A percentile compares a stretch with the other conserved stretches of the same genome.
Evolutionary conservation across 176 grass and related monocot species (phyloP).

Genomic region (Neostapfia colusana): DNA sequence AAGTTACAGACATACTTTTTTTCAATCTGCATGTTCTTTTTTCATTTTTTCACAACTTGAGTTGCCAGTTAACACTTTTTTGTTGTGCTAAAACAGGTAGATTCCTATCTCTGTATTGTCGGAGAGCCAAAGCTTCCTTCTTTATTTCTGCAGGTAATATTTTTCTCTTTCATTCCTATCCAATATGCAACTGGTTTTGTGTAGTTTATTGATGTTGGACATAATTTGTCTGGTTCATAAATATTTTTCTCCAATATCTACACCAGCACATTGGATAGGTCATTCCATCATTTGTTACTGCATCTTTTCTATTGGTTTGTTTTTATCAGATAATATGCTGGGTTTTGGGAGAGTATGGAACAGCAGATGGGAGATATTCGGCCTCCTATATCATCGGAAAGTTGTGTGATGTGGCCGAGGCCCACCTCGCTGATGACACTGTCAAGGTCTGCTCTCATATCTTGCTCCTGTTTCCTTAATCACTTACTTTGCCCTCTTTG

Average conservation of each 20-base stretch:
- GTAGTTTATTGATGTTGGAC: slow-evolving; percentile 4
- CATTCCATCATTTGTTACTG: not conserved
- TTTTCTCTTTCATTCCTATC: slow-evolving; percentile 30
- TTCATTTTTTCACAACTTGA: not conserved
- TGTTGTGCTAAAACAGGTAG: slow-evolving; percentile 61
- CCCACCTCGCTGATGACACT: slow-evolving; percentile 87
- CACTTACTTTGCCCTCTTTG: slow-evolving; percentile 17
- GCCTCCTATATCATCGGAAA: slow-evolving; percentile 92
- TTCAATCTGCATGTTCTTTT: not conserved
- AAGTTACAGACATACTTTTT: not conserved
- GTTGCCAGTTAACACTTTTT: slow-evolving; percentile 7
- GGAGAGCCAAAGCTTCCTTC: slow-evolving; percentile 99
- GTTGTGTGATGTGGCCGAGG: slow-evolving; percentile 93
- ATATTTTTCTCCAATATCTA: not conserved
- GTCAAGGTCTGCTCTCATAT: slow-evolving; percentile 66
- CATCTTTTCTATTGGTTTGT: slow-evolving; percentile 14
- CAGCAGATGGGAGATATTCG: slow-evolving; percentile 80
- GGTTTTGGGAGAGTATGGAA: slow-evolving; percentile 99
- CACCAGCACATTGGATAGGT: not conserved
- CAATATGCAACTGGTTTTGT: slow-evolving; percentile 19
- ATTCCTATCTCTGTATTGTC: slow-evolving; percentile 91
- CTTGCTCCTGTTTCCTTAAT: not conserved
- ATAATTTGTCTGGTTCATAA: not conserved
- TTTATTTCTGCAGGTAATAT: slow-evolving; percentile 85
- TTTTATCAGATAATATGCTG: slow-evolving; percentile 91